Evolutionary conservation across 2,329 filamentous ascomycete genomes (phyloP).

Genomic region (Scedosporium apiospermum): DNA sequence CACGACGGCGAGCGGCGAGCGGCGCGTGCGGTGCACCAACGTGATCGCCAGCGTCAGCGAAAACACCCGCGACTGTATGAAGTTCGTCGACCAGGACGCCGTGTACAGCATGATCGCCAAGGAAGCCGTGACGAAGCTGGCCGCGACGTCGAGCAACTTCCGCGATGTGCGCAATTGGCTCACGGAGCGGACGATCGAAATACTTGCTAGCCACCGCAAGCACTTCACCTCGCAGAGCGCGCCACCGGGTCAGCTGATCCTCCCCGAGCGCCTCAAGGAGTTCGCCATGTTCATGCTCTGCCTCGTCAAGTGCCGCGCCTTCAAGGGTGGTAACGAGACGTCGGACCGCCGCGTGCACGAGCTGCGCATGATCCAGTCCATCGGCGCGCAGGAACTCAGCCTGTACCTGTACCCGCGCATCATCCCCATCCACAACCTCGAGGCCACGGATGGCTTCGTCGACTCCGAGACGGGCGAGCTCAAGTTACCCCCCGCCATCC

Average conservation of each 20-base stretch:
- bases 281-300: constrained; percentile 94
- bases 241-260: constrained; percentile 83
- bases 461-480: constrained; percentile 78
- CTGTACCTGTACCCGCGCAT: constrained; percentile 94
- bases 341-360: constrained; percentile 87
- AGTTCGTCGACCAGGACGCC: constrained; percentile 92
- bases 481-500: constrained; percentile 68
- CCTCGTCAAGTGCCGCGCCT: constrained; percentile 79
- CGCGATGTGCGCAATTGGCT: constrained; percentile 79
- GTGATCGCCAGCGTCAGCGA: constrained; percentile 88
- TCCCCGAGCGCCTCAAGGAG: constrained; percentile 93
- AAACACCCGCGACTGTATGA: constrained; percentile 73
- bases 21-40: constrained; percentile 86
- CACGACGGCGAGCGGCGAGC: constrained; percentile 81
- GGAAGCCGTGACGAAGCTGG: constrained; percentile 81
- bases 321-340: constrained; percentile 87
- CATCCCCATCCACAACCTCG: constrained; percentile 81
- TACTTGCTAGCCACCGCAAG: constrained; percentile 85
- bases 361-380: constrained; percentile 78
- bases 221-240: constrained; percentile 75
- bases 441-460: constrained; percentile 83
- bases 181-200: constrained; percentile 86
- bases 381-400: constrained; percentile 77
- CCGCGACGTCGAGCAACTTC: constrained; percentile 56
- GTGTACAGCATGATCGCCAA: constrained; percentile 84